Conservation (phyloP, 1,284 basidiomycete genomes). For the Spongispora temasekensis region DNA sequence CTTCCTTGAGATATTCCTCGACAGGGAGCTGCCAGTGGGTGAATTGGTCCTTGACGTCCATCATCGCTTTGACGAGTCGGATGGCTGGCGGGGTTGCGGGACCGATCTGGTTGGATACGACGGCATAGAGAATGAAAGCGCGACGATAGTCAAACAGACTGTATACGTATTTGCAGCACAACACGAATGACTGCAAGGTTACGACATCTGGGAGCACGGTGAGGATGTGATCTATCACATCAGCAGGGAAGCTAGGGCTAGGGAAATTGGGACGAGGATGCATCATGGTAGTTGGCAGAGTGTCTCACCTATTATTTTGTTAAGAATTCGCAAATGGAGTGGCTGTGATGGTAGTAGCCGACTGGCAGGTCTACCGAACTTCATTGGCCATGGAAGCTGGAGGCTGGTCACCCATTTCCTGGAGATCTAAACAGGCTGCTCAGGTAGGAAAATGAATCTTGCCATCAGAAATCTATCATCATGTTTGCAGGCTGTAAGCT, state of each 20-base stretch:
- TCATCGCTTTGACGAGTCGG: constrained; percentile 25
- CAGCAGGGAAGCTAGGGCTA: constrained; percentile 16
- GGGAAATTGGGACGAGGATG: not conserved
- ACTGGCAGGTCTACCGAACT: too few relatives aligned
- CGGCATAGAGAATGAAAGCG: constrained; percentile 33
- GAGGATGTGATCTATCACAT: constrained; percentile 37
- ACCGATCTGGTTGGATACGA: constrained; percentile 39
- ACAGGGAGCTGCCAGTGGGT: constrained; percentile 13
- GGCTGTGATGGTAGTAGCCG: too few relatives aligned
- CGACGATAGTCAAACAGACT: constrained; percentile 36
- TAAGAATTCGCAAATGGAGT: too few relatives aligned
- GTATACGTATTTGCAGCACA: constrained; percentile 35
- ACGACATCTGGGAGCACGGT: constrained; percentile 30
- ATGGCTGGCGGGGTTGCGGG: constrained; percentile 35
- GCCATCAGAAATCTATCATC: constrained; percentile 11
- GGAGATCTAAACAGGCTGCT: constrained; percentile 51
- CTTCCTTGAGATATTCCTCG: constrained; percentile 10
- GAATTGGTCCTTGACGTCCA: constrained; percentile 11
- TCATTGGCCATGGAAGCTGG: too few relatives aligned
- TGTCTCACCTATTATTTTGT: too few relatives aligned
- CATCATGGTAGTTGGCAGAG: too few relatives aligned
- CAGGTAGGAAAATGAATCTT: constrained; percentile 39
- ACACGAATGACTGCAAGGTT: constrained; percentile 29
- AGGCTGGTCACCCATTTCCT: constrained; percentile 55
- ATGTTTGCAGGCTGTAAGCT: constrained; percentile 33